Evolutionary conservation across 305 asterid genomes (phyloP).

Genomic region (Vinca major): DNA sequence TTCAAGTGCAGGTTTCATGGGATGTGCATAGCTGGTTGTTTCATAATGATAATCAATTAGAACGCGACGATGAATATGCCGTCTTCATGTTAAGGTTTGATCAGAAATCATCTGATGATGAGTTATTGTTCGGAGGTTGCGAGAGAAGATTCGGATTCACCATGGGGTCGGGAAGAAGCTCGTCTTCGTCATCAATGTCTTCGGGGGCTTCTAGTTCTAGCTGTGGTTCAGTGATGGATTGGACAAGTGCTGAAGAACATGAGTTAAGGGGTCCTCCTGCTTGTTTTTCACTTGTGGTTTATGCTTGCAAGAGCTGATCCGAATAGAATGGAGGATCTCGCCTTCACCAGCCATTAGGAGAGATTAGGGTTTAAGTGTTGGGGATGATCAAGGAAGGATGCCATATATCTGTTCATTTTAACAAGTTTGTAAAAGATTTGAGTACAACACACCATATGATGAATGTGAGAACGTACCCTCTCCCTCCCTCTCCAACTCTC

Average conservation of each 20-base stretch:
- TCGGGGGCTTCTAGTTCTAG: constrained; percentile 36
- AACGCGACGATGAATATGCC: constrained; percentile 35
- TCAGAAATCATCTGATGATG: constrained; percentile 16
- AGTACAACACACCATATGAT: too few species aligned
- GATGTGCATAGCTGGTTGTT: constrained; percentile 54
- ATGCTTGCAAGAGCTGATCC: too few species aligned
- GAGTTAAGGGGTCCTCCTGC: constrained; percentile 21
- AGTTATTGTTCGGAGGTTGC: constrained; percentile 14
- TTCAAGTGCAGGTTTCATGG: constrained; percentile 43
- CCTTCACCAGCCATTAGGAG: too few species aligned
- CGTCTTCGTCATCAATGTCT: constrained; percentile 43
- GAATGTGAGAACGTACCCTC: too few species aligned
- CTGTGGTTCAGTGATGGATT: constrained; percentile 56
- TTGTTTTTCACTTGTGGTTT: too few species aligned
- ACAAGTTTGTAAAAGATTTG: too few species aligned
- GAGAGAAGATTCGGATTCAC: too few species aligned
- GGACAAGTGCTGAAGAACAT: constrained; percentile 30
- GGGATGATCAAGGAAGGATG: too few species aligned
- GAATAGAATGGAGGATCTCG: too few species aligned
- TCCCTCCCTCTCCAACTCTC: too few species aligned
- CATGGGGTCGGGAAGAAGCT: constrained; percentile 36
- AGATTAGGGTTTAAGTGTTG: too few species aligned
- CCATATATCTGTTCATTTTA: too few species aligned
- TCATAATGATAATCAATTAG: constrained; percentile 13
- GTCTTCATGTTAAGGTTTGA: constrained; percentile 44